A percentile compares a stretch with the other conserved stretches of the same genome.
Evolutionary conservation across 306 rosid species (phyloP).

Genomic region (Dryas alaskensis): DNA sequence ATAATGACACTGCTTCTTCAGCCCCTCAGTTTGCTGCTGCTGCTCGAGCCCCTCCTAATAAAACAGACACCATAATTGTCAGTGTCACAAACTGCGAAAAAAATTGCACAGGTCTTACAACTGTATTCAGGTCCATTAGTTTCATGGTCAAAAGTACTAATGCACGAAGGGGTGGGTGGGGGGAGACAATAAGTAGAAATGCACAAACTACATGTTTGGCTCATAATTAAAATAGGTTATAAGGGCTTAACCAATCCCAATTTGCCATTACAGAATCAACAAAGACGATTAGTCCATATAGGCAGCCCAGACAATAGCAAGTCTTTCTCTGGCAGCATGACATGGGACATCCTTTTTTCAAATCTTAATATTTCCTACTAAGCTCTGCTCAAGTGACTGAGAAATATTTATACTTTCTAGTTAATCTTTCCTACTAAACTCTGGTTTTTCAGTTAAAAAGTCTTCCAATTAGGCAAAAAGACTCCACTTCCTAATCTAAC

Average conservation of each 20-base stretch:
- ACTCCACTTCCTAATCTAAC: neutral
- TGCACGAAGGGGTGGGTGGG: no score
- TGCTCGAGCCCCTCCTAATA: slow-evolving; percentile 53
- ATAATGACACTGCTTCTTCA: slow-evolving; percentile 16
- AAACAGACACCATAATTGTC: slow-evolving; percentile 25
- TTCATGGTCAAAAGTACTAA: neutral
- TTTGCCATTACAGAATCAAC: neutral
- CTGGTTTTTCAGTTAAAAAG: neutral
- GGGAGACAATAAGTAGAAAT: neutral
- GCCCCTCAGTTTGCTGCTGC: slow-evolving; percentile 50
- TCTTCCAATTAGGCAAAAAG: neutral
- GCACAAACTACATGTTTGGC: neutral
- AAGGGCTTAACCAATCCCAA: neutral
- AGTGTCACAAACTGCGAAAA: slow-evolving; percentile 6
- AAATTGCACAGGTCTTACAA: neutral
- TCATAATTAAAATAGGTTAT: neutral
- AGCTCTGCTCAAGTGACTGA: no score
- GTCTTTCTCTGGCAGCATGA: neutral
- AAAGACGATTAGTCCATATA: neutral
- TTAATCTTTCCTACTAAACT: neutral
- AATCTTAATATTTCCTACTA: no score
- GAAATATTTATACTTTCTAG: no score
- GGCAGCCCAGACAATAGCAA: neutral
- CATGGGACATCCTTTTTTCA: neutral
- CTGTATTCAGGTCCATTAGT: neutral